A percentile compares a stretch with the other conserved stretches of the same genome.
phyloP scores from a whole-genome alignment of 495 filamentous ascomycete genomes.

The Niebla homalea region DNA sequence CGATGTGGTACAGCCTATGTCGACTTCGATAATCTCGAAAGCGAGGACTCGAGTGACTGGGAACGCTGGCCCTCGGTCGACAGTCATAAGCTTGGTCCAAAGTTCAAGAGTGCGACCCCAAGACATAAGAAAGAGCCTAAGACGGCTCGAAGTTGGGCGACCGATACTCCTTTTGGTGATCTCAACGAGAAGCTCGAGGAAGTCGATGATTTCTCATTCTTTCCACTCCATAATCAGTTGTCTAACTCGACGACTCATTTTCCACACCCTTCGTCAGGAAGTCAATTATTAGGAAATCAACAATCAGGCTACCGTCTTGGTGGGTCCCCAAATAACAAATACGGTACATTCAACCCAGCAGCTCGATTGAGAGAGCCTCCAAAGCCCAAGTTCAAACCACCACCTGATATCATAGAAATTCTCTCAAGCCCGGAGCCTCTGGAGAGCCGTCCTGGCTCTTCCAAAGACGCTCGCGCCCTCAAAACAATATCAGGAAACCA shows the following conservation, averaged over 20 bases:
- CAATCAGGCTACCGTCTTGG: constrained; percentile 7
- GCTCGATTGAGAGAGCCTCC: background rate
- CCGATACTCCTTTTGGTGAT: background rate
- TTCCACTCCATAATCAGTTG: no score
- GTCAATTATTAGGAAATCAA: background rate
- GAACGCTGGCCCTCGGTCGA: background rate
- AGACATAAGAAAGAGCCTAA: background rate
- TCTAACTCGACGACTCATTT: no score
- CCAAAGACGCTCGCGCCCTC: background rate
- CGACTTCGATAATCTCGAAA: background rate
- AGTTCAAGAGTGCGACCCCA: no score
- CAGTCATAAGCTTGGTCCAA: background rate
- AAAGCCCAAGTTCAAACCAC: background rate
- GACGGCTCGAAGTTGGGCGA: background rate
- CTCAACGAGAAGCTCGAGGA: background rate
- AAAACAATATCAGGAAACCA: background rate
- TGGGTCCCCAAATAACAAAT: constrained; percentile 8
- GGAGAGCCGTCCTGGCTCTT: background rate
- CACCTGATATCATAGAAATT: constrained; percentile 6
- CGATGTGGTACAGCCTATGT: background rate
- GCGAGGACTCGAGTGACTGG: background rate
- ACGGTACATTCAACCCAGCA: constrained; percentile 8
- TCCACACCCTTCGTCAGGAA: no score
- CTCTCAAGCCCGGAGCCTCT: constrained; percentile 13
- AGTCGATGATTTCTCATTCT: no score